These are phyloP conservation scores for Alisma plantagoaquatica DNA, from an alignment of 106 monocot species.

Conservation along the genomic window DNA sequence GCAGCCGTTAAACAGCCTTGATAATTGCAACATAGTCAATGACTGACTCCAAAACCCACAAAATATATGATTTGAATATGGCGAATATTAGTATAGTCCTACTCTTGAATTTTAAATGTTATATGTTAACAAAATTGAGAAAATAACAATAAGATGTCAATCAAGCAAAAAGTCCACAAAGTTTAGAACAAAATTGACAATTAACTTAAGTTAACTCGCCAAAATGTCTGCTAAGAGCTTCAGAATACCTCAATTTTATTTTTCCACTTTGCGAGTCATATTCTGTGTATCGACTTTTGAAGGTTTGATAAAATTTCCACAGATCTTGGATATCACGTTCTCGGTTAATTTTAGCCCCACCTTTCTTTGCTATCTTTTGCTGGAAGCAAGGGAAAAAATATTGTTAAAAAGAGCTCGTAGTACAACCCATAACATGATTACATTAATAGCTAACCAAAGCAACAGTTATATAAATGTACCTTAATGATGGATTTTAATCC, in stretches of 20 bases:
- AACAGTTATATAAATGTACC: constrained; percentile 36
- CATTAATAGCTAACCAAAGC: no score
- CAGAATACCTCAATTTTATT: constrained; percentile 48
- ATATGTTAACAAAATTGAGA: no score
- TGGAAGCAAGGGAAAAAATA: constrained; percentile 10
- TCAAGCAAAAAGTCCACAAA: no score
- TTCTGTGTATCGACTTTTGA: constrained; percentile 56
- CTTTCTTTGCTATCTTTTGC: constrained; percentile 86
- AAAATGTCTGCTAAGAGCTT: constrained; percentile 66
- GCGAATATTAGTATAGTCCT: no score
- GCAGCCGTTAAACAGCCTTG: no score
- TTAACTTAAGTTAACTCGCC: no score
- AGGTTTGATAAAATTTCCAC: constrained; percentile 73
- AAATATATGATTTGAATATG: no score
- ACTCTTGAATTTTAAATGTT: no score
- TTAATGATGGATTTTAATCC: constrained; percentile 95
- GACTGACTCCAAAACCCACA: no score
- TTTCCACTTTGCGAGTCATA: constrained; percentile 79
- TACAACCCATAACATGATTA: neutral
- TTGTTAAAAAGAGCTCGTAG: neutral
- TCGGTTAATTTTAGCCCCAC: constrained; percentile 47
- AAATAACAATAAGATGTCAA: no score
- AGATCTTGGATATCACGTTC: constrained; percentile 64
- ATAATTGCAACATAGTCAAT: no score
- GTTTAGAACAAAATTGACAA: no score